Evolutionary conservation across 306 rosid species (phyloP).

Genomic region (Malus domestica): DNA sequence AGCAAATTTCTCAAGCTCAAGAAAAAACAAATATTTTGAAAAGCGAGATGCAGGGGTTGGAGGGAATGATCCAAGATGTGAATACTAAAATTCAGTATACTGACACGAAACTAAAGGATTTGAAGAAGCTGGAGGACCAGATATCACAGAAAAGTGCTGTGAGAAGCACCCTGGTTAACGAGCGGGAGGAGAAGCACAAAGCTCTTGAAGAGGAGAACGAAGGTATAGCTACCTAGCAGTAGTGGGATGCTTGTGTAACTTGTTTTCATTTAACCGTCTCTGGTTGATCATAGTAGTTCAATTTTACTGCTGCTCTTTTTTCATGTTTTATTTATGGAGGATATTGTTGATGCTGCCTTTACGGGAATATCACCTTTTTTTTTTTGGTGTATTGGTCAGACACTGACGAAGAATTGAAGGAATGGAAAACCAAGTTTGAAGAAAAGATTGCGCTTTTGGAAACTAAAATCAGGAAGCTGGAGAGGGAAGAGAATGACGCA

Average conservation of each 20-base stretch:
- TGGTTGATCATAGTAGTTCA: not conserved
- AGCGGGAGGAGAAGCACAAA: conserved; percentile 54
- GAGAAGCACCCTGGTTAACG: conserved; percentile 59
- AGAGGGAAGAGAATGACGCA: conserved; percentile 60
- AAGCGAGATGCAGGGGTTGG: conserved; percentile 62
- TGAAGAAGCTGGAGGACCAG: conserved; percentile 53
- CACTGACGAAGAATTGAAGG: conserved; percentile 82
- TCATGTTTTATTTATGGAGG: conserved; percentile 1
- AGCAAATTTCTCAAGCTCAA: conserved; percentile 74
- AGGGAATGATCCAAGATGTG: conserved; percentile 48
- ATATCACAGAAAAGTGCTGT: conserved; percentile 54
- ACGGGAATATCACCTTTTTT: conserved; percentile 12
- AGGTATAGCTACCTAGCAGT: conserved; percentile 36
- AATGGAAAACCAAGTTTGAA: conserved; percentile 79
- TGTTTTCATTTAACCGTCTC: not conserved
- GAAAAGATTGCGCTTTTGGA: conserved; percentile 56
- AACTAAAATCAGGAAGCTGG: conserved; percentile 51
- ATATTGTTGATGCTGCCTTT: conserved; percentile 2
- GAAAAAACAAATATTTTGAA: conserved; percentile 58
- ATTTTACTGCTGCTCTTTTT: not conserved
- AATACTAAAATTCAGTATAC: conserved; percentile 48
- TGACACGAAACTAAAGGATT: conserved; percentile 45
- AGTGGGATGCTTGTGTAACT: not conserved
- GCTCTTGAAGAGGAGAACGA: conserved; percentile 70
- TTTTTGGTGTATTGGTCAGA: conserved; percentile 35